Conservation (phyloP, 768 basidiomycete species). For the Leucosporidium yakuticum region DNA sequence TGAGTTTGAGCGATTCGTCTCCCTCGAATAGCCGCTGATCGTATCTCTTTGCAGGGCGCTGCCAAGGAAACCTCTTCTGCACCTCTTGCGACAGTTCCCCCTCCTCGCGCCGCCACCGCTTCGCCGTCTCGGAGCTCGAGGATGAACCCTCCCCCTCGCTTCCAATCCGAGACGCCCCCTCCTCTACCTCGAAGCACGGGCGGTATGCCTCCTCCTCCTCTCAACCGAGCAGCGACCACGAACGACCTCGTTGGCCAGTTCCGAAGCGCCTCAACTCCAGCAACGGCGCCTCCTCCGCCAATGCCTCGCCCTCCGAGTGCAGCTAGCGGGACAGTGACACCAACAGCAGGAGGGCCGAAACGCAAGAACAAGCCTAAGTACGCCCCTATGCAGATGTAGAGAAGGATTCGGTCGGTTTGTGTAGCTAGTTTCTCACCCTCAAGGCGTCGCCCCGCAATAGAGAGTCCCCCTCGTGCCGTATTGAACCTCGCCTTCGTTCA, state of each 20-base stretch:
- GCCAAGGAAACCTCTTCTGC: constrained; percentile 18
- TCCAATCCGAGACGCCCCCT: constrained; percentile 13
- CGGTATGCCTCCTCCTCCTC: constrained; percentile 18
- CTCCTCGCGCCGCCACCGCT: constrained; percentile 31
- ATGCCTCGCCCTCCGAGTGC: no score
- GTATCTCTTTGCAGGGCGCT: constrained; percentile 6
- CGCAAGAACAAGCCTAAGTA: no score
- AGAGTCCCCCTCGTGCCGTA: no score
- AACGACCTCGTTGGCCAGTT: constrained; percentile 15
- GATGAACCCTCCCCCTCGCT: constrained; percentile 9
- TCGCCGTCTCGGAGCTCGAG: constrained; percentile 24
- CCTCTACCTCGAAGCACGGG: constrained; percentile 6
- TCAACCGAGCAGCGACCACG: constrained; percentile 16
- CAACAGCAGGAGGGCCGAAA: no score
- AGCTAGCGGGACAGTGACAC: no score
- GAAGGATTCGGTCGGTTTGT: no score
- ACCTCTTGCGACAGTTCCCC: constrained; percentile 10
- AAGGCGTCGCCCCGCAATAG: no score
- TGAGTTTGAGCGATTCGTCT: constrained; percentile 36
- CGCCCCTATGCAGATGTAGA: no score
- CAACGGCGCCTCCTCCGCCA: no score
- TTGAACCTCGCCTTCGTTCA: no score
- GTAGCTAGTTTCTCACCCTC: no score
- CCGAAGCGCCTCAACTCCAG: neutral
- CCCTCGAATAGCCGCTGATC: neutral